Evolutionary conservation across 192 early-diverging fungal genomes (phyloP).

Genomic region (Backusella westeae): DNA sequence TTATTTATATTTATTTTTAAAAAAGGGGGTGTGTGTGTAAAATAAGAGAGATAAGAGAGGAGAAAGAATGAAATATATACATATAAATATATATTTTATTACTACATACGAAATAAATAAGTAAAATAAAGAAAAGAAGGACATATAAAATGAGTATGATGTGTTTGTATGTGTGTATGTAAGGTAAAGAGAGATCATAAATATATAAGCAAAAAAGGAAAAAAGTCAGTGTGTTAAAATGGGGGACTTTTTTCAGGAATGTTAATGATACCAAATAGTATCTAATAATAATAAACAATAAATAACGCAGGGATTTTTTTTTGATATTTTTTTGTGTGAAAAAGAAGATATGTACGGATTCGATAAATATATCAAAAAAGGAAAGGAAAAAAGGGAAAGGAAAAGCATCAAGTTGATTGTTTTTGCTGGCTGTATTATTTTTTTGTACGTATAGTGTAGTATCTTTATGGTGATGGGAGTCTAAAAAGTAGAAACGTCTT

Average conservation of each 20-base stretch:
- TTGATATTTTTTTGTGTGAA: neutral
- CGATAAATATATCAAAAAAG: neutral
- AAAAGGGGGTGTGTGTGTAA: neutral
- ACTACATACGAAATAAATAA: neutral
- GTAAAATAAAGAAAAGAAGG: neutral
- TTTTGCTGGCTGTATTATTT: neutral
- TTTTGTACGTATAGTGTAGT: neutral
- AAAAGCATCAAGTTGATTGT: neutral
- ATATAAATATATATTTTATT: slow-evolving; percentile 5
- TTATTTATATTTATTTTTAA: neutral
- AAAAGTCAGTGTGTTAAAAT: no score
- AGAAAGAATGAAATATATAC: slow-evolving; percentile 1
- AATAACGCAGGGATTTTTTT: no score
- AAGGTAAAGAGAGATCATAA: neutral
- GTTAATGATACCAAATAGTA: no score
- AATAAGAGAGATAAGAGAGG: neutral
- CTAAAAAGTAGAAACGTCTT: slow-evolving; percentile 14
- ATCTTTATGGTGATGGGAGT: no score
- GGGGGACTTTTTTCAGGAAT: neutral
- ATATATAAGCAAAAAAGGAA: neutral
- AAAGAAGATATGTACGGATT: slow-evolving; percentile 4
- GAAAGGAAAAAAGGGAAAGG: neutral
- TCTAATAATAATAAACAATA: no score
- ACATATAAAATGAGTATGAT: neutral
- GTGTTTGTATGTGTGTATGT: slow-evolving; percentile 4